Percentiles rank a stretch among this genome's conserved stretches.
Evolutionary conservation across 148 eudicot genomes (phyloP).

Genomic region (Arbutus unedo): DNA sequence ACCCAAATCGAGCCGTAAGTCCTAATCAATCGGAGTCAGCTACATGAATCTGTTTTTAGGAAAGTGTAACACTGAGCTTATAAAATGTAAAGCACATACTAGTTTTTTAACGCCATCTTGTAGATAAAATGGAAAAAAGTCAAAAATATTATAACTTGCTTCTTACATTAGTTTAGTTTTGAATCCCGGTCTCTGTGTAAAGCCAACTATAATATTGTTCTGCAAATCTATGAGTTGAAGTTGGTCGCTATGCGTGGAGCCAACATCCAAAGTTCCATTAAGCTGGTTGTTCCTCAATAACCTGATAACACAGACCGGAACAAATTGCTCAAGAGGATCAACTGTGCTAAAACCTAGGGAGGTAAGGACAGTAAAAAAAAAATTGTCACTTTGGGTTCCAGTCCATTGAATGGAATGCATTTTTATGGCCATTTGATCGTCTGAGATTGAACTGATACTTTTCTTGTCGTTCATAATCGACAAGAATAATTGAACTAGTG

Average conservation of each 20-base stretch:
- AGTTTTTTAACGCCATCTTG: background rate
- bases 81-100: background rate
- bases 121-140: background rate
- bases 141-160: conserved; percentile 18
- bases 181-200: conserved; percentile 18
- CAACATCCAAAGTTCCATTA: conserved; percentile 37
- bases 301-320: conserved; percentile 24
- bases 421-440: background rate
- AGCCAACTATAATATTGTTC: conserved; percentile 31
- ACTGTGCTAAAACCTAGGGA: background rate
- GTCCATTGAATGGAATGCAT: background rate
- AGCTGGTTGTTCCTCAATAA: conserved; percentile 37
- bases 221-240: conserved; percentile 48
- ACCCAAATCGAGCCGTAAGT: background rate
- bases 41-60: background rate
- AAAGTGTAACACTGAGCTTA: background rate
- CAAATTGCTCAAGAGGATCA: background rate
- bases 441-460: background rate
- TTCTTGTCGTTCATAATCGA: background rate
- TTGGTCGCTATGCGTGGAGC: conserved; percentile 32
- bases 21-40: background rate
- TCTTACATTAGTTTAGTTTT: conserved; percentile 34
- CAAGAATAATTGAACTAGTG: background rate
- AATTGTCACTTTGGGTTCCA: background rate
- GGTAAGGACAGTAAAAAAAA: too few species aligned